A percentile compares a stretch with the other conserved stretches of the same genome.
Evolutionary conservation across 345 rosid species (phyloP).

Genomic region (Luvunga scandens): DNA sequence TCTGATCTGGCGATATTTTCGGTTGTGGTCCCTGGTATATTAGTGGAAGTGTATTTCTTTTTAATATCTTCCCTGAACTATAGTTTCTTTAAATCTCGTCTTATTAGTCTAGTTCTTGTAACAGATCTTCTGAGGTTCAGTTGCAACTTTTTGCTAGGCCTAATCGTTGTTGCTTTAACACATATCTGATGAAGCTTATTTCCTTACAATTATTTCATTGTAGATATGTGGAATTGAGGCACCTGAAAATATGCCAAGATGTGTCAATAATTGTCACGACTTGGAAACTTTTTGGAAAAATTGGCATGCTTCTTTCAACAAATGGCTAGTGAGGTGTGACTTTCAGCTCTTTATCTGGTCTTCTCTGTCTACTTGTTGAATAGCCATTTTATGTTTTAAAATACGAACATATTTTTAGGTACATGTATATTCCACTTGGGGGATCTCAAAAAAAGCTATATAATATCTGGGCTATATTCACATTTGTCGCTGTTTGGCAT

Average conservation of each 20-base stretch:
- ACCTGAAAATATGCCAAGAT: constrained; percentile 90
- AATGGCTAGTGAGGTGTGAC: constrained; percentile 93
- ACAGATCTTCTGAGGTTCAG: constrained; percentile 9
- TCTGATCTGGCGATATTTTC: constrained; percentile 95
- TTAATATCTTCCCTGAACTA: not conserved
- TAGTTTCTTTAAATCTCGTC: not conserved
- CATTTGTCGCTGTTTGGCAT: constrained; percentile 97
- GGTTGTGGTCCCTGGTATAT: constrained; percentile 93
- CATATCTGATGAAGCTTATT: not conserved
- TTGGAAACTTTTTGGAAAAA: constrained; percentile 95
- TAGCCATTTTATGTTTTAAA: constrained; percentile 6
- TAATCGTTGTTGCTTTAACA: not conserved
- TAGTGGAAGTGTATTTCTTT: not conserved
- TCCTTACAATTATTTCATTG: constrained; percentile 7
- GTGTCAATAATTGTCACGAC: constrained; percentile 85
- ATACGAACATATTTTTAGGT: constrained; percentile 42
- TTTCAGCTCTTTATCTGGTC: constrained; percentile 16
- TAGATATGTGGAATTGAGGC: constrained; percentile 88
- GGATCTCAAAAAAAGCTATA: constrained; percentile 82
- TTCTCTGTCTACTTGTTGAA: constrained; percentile 1
- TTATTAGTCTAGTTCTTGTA: constrained; percentile 1
- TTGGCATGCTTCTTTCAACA: constrained; percentile 98
- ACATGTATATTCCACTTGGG: constrained; percentile 95
- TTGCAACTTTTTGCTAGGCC: not conserved
- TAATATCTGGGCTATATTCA: constrained; percentile 86